Percentiles rank a stretch among this genome's conserved stretches.
phyloP scores from a whole-genome alignment of 2,329 filamentous ascomycete species.

The Raffaelea deltoideospora region DNA sequence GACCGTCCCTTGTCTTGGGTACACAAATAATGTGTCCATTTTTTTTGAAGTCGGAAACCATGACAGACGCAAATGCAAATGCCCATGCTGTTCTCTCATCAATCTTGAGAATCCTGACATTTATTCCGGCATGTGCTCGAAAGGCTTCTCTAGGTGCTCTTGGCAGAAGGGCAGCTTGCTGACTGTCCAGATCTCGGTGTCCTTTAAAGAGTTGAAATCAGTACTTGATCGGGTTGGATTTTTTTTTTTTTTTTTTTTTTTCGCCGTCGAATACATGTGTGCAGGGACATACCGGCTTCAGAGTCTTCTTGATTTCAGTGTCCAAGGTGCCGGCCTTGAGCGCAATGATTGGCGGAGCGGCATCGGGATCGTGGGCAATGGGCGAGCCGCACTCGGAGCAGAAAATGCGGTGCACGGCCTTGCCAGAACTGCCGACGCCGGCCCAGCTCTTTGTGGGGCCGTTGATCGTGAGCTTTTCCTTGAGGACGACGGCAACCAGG shows the following conservation, averaged over 20 bases:
- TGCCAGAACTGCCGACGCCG: constrained; percentile 43
- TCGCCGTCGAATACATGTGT: too few relatives aligned
- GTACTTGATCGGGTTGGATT: too few relatives aligned
- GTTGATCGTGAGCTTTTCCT: constrained; percentile 47
- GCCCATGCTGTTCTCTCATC: too few relatives aligned
- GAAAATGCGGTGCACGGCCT: constrained; percentile 52
- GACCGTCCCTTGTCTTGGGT: too few relatives aligned
- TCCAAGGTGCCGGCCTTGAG: constrained; percentile 53
- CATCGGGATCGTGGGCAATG: constrained; percentile 55
- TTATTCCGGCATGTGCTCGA: constrained; percentile 47
- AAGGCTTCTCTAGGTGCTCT: constrained; percentile 48
- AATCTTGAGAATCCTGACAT: neutral
- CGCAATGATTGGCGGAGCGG: constrained; percentile 55
- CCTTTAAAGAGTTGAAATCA: constrained; percentile 25
- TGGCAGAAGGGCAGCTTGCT: constrained; percentile 56
- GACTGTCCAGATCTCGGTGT: constrained; percentile 56
- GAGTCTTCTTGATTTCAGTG: constrained; percentile 47
- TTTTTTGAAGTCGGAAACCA: too few relatives aligned
- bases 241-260: too few relatives aligned
- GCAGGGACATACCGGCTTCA: constrained; percentile 41
- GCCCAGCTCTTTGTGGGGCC: constrained; percentile 51
- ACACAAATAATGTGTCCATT: too few relatives aligned
- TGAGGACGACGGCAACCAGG: constrained; percentile 50
- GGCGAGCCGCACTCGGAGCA: constrained; percentile 55
- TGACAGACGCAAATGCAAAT: too few relatives aligned